Percentiles rank a stretch among this genome's conserved stretches.
phyloP scores from a whole-genome alignment of 2,329 filamentous ascomycete genomes.

The Fusarium equiseti region DNA sequence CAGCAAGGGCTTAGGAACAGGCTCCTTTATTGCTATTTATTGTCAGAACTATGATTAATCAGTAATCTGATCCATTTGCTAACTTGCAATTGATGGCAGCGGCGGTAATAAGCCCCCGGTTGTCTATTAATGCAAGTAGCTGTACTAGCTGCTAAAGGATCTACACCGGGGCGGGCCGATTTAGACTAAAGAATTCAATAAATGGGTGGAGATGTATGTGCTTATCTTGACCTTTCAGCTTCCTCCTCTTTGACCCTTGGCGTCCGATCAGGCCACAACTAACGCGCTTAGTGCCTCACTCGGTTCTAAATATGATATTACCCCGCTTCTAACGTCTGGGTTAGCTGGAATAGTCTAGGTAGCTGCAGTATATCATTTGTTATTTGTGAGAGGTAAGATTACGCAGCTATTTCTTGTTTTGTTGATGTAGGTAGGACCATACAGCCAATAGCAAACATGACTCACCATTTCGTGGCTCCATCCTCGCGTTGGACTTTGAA shows the following conservation, averaged over 20 bases:
- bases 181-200: not conserved
- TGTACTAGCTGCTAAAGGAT: not conserved
- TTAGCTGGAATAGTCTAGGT: not conserved
- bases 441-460: not conserved
- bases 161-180: not conserved
- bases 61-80: too few species aligned
- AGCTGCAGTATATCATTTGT: not conserved
- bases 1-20: not conserved
- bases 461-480: not conserved
- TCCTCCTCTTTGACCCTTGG: not conserved
- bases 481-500: not conserved
- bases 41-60: too few species aligned
- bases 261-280: not conserved
- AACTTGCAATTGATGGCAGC: not conserved
- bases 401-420: not conserved
- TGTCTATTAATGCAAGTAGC: not conserved
- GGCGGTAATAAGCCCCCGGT: rapidly evolving
- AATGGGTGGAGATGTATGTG: not conserved
- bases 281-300: not conserved
- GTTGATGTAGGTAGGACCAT: too few species aligned
- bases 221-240: not conserved
- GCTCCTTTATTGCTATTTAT: too few species aligned
- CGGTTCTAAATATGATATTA: not conserved
- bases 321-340: not conserved
- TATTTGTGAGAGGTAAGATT: not conserved